phyloP scores from a whole-genome alignment of 2,329 filamentous ascomycete genomes.

The Trichoderma atrobrunneum region DNA sequence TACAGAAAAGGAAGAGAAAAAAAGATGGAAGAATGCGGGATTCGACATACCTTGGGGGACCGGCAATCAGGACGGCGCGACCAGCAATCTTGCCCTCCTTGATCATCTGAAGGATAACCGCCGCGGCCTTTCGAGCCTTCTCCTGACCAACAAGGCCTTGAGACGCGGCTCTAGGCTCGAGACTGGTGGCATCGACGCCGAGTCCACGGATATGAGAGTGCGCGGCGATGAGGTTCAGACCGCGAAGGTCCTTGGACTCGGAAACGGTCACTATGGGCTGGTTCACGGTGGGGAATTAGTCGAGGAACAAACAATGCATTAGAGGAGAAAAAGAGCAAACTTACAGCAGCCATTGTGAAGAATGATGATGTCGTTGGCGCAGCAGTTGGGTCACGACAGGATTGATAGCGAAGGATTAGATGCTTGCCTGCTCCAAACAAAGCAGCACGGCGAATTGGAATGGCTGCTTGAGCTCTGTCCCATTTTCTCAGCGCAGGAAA shows the following conservation, averaged over 20 bases:
- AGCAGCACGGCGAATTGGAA: background rate
- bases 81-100: conserved; percentile 98
- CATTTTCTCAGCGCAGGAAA: conserved; percentile 3
- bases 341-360: conserved; percentile 52
- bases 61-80: conserved; percentile 88
- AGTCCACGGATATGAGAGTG: conserved; percentile 97
- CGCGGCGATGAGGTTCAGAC: conserved; percentile 94
- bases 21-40: background rate
- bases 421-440: conserved; percentile 4
- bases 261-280: conserved; percentile 74
- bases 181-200: conserved; percentile 85
- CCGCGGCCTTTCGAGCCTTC: conserved; percentile 93
- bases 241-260: conserved; percentile 92
- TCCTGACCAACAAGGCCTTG: conserved; percentile 95
- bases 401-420: background rate
- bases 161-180: conserved; percentile 80
- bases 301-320: background rate
- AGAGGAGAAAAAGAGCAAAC: conserved; percentile 28
- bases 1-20: background rate
- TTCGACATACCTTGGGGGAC: conserved; percentile 69
- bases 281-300: conserved; percentile 7
- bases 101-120: conserved; percentile 96
- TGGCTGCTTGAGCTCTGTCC: background rate
- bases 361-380: conserved; percentile 14
- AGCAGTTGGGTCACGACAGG: conserved; percentile 6